These are phyloP conservation scores for Pleurotus giganteus DNA, from an alignment of 768 basidiomycete species.

Conservation along the genomic window DNA sequence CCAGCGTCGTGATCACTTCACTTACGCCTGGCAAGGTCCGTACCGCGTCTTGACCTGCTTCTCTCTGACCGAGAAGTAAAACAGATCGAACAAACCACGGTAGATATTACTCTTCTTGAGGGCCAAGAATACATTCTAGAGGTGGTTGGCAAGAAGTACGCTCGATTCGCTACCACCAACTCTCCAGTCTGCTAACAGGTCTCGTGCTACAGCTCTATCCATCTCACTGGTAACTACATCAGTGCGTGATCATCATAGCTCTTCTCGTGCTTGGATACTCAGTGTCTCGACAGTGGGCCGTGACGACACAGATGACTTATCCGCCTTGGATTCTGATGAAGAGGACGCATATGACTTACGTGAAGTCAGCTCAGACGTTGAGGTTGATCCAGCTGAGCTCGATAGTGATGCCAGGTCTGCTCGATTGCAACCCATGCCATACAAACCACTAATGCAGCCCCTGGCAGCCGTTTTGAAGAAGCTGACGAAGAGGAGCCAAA, in stretches of 20 bases:
- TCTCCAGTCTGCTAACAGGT: slow-evolving; percentile 13
- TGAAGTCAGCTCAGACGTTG: slow-evolving; percentile 82
- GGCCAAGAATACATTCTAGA: slow-evolving; percentile 67
- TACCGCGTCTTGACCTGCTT: background rate
- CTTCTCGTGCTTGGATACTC: background rate
- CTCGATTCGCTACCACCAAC: background rate
- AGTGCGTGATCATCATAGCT: slow-evolving; percentile 37
- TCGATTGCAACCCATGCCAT: background rate
- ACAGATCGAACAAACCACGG: slow-evolving; percentile 76
- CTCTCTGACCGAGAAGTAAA: background rate
- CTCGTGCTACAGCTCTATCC: slow-evolving; percentile 49
- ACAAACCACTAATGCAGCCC: background rate
- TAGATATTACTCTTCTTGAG: slow-evolving; percentile 69
- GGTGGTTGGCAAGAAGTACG: slow-evolving; percentile 80
- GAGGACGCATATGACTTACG: slow-evolving; percentile 59
- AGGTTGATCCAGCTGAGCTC: slow-evolving; percentile 63
- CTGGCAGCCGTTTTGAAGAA: slow-evolving; percentile 71
- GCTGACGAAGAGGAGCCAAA: slow-evolving; percentile 39
- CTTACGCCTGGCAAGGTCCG: slow-evolving; percentile 80
- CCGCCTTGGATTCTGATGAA: slow-evolving; percentile 48
- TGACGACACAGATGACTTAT: slow-evolving; percentile 39
- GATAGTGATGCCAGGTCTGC: slow-evolving; percentile 55
- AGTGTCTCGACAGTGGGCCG: slow-evolving; percentile 40
- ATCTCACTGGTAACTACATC: slow-evolving; percentile 85
- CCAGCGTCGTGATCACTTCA: slow-evolving; percentile 68